Conservation (phyloP, 2,329 filamentous ascomycete species). For the Helminthosporium solani region DNA sequence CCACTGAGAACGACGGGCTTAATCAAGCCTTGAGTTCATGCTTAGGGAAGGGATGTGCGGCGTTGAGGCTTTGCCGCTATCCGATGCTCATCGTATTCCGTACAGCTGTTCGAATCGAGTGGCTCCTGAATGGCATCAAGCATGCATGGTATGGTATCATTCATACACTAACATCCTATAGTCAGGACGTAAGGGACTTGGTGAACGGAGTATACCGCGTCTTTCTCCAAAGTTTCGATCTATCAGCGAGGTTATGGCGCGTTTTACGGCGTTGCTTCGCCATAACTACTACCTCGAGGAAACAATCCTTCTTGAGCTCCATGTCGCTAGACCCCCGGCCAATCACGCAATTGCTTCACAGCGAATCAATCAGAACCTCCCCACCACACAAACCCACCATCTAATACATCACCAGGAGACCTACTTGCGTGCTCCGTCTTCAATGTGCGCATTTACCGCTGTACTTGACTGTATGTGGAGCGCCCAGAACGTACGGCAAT, state of each 20-base stretch:
- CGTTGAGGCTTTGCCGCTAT: slow-evolving; percentile 7
- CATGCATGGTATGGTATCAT: slow-evolving; percentile 34
- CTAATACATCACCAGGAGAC: slow-evolving; percentile 7
- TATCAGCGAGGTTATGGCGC: slow-evolving; percentile 4
- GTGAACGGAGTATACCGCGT: slow-evolving; percentile 5
- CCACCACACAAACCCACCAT: not conserved
- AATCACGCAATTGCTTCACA: slow-evolving; percentile 36
- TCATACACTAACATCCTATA: too few relatives aligned
- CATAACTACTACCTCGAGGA: slow-evolving; percentile 8
- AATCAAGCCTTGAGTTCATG: not conserved
- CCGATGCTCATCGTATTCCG: not conserved
- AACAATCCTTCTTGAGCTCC: slow-evolving; percentile 10
- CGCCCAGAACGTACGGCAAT: not conserved
- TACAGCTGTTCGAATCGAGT: slow-evolving; percentile 6
- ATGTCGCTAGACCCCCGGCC: slow-evolving; percentile 33
- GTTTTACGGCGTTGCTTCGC: slow-evolving; percentile 9
- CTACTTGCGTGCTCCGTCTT: slow-evolving; percentile 27
- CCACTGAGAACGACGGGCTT: not conserved
- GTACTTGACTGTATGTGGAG: not conserved
- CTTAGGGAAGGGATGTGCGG: not conserved
- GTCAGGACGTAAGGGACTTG: slow-evolving; percentile 1
- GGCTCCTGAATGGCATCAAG: slow-evolving; percentile 27
- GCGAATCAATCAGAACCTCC: slow-evolving; percentile 24
- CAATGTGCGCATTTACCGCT: not conserved
- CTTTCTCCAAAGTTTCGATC: slow-evolving; percentile 9